phyloP scores from a whole-genome alignment of 805 yeast species.

The Lachancea fermentati region DNA sequence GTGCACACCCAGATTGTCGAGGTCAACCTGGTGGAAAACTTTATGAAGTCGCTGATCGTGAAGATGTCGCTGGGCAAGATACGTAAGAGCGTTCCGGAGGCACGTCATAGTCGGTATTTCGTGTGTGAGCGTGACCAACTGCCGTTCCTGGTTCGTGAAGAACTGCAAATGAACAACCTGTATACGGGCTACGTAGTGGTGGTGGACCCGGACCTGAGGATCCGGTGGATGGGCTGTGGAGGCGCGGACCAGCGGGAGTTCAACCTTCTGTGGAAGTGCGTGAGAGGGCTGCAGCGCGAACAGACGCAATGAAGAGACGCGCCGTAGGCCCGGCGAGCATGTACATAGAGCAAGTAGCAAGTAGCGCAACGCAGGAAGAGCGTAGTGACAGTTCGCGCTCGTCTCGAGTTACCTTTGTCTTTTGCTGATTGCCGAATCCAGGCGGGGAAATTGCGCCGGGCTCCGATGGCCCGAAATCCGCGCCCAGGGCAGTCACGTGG shows the following conservation, averaged over 20 bases:
- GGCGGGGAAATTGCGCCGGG: too few species aligned
- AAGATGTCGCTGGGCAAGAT: constrained; percentile 45
- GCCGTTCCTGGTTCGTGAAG: constrained; percentile 50
- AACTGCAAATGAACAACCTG: constrained; percentile 61
- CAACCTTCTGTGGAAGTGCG: constrained; percentile 58
- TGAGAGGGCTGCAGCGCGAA: constrained; percentile 54
- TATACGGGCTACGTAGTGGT: constrained; percentile 81
- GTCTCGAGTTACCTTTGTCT: too few species aligned
- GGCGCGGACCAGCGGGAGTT: constrained; percentile 64
- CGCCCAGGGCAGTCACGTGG: too few species aligned
- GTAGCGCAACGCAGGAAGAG: neutral
- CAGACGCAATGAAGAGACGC: constrained; percentile 2
- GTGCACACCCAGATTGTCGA: constrained; percentile 63
- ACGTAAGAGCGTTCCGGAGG: constrained; percentile 39
- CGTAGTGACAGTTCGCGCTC: constrained; percentile 4
- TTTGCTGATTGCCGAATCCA: too few species aligned
- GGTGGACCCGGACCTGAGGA: constrained; percentile 64
- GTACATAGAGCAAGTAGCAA: too few species aligned
- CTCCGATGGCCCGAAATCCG: neutral
- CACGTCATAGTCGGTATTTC: constrained; percentile 54
- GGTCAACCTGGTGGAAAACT: constrained; percentile 67
- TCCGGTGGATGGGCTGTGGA: constrained; percentile 93
- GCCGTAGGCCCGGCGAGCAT: neutral
- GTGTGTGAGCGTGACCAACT: constrained; percentile 57
- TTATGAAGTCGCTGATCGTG: constrained; percentile 61